phyloP scores from a whole-genome alignment of 257 asterid genomes.

The Striga asiatica region DNA sequence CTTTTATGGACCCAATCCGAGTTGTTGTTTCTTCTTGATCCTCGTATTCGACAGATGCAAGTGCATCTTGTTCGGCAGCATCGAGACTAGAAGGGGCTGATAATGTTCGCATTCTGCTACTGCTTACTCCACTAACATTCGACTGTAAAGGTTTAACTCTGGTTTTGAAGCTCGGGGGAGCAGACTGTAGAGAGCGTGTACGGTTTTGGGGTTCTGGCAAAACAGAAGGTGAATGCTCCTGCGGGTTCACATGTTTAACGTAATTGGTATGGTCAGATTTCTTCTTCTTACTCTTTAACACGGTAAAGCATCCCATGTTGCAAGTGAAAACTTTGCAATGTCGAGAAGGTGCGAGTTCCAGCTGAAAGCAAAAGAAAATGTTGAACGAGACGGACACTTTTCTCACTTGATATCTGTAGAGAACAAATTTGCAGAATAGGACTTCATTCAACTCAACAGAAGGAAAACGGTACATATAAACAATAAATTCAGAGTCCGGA shows the following conservation, averaged over 20 bases:
- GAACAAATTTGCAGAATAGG: not conserved
- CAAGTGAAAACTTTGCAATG: not conserved
- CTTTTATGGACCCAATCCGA: constrained; percentile 51
- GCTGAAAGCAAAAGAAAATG: not conserved
- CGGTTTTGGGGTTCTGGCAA: constrained; percentile 66
- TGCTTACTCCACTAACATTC: constrained; percentile 22
- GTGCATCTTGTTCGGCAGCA: constrained; percentile 42
- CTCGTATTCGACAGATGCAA: constrained; percentile 40
- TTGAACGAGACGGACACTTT: not conserved
- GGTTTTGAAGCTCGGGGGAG: constrained; percentile 75
- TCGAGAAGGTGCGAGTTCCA: constrained; percentile 15
- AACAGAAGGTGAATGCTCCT: constrained; percentile 45
- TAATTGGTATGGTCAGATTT: constrained; percentile 33
- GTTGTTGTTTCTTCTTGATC: constrained; percentile 53
- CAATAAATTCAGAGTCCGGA: no score
- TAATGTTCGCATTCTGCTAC: constrained; percentile 40
- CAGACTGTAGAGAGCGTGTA: constrained; percentile 59
- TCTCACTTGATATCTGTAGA: not conserved
- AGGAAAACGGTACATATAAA: no score
- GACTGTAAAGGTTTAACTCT: constrained; percentile 49
- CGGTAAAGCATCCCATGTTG: constrained; percentile 34
- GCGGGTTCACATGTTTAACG: constrained; percentile 41
- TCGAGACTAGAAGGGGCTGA: constrained; percentile 73
- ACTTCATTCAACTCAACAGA: no score
- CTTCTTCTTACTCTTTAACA: constrained; percentile 57